A percentile compares a stretch with the other conserved stretches of the same genome.
These are phyloP conservation scores for Aschersonia sp. DNA, from an alignment of 2,329 filamentous ascomycete species.

Conservation along the genomic window DNA sequence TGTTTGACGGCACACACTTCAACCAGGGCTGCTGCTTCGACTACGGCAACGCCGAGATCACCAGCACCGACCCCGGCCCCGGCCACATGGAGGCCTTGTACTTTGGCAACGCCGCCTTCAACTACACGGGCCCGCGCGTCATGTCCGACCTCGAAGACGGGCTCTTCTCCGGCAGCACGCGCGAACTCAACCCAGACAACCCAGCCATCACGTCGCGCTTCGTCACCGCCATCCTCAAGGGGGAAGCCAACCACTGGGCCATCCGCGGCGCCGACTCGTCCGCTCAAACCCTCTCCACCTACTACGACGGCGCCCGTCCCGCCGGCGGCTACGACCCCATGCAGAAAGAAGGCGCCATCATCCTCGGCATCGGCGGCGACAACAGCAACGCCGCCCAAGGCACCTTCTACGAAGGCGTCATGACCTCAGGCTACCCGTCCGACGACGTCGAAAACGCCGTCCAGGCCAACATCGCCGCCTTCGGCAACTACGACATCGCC, in stretches of 20 bases:
- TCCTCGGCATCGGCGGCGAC: slow-evolving; percentile 59
- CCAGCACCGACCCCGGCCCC: slow-evolving; percentile 36
- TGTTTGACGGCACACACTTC: slow-evolving; percentile 46
- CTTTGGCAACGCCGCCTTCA: slow-evolving; percentile 36
- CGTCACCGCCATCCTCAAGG: slow-evolving; percentile 42
- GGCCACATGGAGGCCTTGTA: slow-evolving; percentile 60
- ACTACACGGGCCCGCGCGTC: slow-evolving; percentile 48
- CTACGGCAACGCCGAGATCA: slow-evolving; percentile 43
- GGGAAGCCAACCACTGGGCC: slow-evolving; percentile 39
- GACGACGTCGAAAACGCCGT: slow-evolving; percentile 43
- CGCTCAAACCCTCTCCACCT: slow-evolving; percentile 27
- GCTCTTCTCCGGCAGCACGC: slow-evolving; percentile 40
- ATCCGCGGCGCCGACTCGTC: slow-evolving; percentile 42
- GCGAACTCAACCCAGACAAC: slow-evolving; percentile 32
- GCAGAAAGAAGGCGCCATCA: slow-evolving; percentile 50
- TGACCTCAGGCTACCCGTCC: slow-evolving; percentile 47
- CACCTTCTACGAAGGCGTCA: slow-evolving; percentile 51
- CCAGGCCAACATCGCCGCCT: slow-evolving; percentile 40
- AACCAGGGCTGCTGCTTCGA: slow-evolving; percentile 43
- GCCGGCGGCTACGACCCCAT: slow-evolving; percentile 37
- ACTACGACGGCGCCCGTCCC: slow-evolving; percentile 42
- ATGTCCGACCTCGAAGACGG: slow-evolving; percentile 59
- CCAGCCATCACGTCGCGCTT: slow-evolving; percentile 40
- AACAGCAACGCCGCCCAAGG: slow-evolving; percentile 45
- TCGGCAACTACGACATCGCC: slow-evolving; percentile 4